These are phyloP conservation scores for Globisporangium ultimum DNA, from an alignment of 352 stramenopile genomes.

Conservation along the genomic window DNA sequence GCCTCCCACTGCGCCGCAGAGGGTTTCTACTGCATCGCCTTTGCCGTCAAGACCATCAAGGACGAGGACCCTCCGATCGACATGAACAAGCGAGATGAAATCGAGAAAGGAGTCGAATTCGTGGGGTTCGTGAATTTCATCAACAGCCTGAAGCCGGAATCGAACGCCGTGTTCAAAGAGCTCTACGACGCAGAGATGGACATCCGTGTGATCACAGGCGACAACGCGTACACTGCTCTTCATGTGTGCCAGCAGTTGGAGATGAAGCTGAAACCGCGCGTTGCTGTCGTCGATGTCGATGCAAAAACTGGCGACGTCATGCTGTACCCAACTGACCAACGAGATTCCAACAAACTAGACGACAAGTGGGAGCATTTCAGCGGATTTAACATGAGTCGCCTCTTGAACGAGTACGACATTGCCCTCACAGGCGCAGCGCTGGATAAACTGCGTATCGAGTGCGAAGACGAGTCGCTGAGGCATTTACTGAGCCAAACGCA, in stretches of 20 bases:
- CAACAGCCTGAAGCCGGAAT: conserved; percentile 88
- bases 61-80: conserved; percentile 51
- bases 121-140: conserved; percentile 88
- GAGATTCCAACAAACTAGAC: conserved; percentile 13
- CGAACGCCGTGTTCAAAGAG: conserved; percentile 70
- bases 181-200: conserved; percentile 74
- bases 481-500: conserved; percentile 53
- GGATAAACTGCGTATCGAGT: conserved; percentile 38
- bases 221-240: conserved; percentile 79
- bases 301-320: conserved; percentile 25
- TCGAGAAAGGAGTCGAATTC: conserved; percentile 80
- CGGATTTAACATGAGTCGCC: conserved; percentile 35
- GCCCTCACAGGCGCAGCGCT: conserved; percentile 63
- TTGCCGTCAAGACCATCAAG: conserved; percentile 29
- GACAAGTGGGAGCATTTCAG: conserved; percentile 39
- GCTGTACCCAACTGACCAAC: conserved; percentile 20
- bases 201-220: conserved; percentile 87
- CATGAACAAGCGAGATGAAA: conserved; percentile 53
- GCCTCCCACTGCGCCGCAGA: conserved; percentile 65
- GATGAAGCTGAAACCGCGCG: conserved; percentile 53
- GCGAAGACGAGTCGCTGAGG: conserved; percentile 22
- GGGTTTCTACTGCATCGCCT: conserved; percentile 77
- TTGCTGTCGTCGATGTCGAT: conserved; percentile 61
- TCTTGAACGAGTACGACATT: conserved; percentile 49
- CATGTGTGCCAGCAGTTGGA: conserved; percentile 71